phyloP scores from a whole-genome alignment of 1,139 yeast genomes.

The Protomyces inouyei region DNA sequence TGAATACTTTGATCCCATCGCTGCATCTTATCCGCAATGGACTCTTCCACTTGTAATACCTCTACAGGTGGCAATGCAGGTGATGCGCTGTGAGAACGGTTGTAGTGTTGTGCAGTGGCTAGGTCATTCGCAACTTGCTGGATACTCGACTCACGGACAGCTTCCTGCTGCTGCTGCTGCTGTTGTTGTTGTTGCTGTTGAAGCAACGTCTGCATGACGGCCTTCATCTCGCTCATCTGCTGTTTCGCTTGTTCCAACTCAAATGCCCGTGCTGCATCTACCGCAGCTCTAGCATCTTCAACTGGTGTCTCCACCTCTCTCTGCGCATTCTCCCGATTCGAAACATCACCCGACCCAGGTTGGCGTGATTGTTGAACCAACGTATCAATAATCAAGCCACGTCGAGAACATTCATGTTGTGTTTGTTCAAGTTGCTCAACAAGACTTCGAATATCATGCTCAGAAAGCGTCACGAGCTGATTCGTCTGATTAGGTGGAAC shows the following conservation, averaged over 20 bases:
- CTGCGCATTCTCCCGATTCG: background rate
- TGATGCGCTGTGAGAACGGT: background rate
- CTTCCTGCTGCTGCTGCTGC: background rate
- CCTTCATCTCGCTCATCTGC: background rate
- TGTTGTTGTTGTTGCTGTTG: background rate
- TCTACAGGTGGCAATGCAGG: background rate
- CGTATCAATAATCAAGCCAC: slow-evolving; percentile 17
- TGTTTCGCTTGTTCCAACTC: background rate
- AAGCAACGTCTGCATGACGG: background rate
- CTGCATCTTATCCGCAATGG: slow-evolving; percentile 8
- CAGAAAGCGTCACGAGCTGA: background rate
- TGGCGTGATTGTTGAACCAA: background rate
- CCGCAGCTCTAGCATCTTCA: background rate
- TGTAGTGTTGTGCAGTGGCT: background rate
- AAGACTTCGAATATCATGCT: background rate
- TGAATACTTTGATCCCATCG: slow-evolving; percentile 16
- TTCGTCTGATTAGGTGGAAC: background rate
- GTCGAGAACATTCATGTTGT: slow-evolving; percentile 13
- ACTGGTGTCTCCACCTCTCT: background rate
- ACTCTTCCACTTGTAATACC: background rate
- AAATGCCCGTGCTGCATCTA: background rate
- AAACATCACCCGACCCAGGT: background rate
- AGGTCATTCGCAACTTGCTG: background rate
- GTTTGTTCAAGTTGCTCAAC: slow-evolving; percentile 1
- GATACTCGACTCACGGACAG: background rate